A percentile compares a stretch with the other conserved stretches of the same genome.
Conservation (phyloP, 1,284 basidiomycete species). For the Ustanciosporium gigantosporum region DNA sequence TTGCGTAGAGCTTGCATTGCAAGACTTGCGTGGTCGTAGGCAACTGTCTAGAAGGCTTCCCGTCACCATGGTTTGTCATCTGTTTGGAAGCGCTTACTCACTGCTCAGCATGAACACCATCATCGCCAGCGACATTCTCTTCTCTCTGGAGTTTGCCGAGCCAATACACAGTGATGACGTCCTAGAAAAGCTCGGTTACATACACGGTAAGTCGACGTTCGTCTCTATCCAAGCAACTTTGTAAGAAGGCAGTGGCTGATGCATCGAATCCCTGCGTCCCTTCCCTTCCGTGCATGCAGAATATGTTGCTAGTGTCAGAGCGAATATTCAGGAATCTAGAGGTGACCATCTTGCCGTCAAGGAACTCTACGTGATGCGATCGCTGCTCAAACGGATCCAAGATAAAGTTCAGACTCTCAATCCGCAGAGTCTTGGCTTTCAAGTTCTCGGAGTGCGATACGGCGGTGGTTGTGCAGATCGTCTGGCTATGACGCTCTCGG, state of each 20-base stretch:
- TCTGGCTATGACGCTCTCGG: constrained; percentile 23
- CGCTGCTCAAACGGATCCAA: constrained; percentile 29
- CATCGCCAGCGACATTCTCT: constrained; percentile 33
- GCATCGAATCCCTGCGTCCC: too few relatives aligned
- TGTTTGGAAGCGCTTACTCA: constrained; percentile 34
- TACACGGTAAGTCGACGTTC: too few relatives aligned
- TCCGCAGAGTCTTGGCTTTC: constrained; percentile 28
- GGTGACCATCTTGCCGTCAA: constrained; percentile 33
- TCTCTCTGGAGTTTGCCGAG: constrained; percentile 23
- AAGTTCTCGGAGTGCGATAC: constrained; percentile 27
- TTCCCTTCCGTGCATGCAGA: too few relatives aligned
- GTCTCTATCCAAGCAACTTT: too few relatives aligned
- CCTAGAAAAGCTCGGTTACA: constrained; percentile 28
- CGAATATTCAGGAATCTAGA: constrained; percentile 36
- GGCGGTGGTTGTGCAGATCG: constrained; percentile 28
- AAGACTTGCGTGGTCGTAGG: constrained; percentile 22
- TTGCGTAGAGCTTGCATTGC: constrained; percentile 26
- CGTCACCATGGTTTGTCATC: constrained; percentile 31
- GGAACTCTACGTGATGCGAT: constrained; percentile 34
- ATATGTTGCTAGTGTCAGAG: constrained; percentile 24
- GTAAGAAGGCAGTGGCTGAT: too few relatives aligned
- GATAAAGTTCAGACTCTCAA: constrained; percentile 29
- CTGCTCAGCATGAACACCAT: constrained; percentile 36
- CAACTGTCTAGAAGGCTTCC: constrained; percentile 25
- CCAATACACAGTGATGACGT: constrained; percentile 13